A percentile compares a stretch with the other conserved stretches of the same genome.
phyloP scores from a whole-genome alignment of 345 rosid genomes.

The Cochlearia excelsa region DNA sequence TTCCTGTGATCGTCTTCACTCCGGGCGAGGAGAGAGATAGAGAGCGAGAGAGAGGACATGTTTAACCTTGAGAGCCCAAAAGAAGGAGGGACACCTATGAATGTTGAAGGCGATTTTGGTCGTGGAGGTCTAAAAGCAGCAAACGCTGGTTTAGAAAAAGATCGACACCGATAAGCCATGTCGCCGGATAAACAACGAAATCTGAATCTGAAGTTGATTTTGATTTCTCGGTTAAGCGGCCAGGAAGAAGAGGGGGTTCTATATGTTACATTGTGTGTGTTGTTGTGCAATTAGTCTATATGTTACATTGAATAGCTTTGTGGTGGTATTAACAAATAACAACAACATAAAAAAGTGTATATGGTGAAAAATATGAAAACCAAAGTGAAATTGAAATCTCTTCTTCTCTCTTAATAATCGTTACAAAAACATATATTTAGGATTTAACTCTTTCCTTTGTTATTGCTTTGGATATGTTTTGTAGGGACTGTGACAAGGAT shows the following conservation, averaged over 20 bases:
- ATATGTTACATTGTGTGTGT: too few relatives aligned
- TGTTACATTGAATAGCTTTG: slow-evolving; percentile 1
- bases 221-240: slow-evolving; percentile 8
- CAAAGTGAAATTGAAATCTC: neutral
- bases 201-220: slow-evolving; percentile 4
- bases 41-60: neutral
- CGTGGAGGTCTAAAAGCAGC: slow-evolving; percentile 49
- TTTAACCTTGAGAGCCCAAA: slow-evolving; percentile 49
- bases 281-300: neutral
- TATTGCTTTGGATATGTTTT: slow-evolving; percentile 42
- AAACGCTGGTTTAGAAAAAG: slow-evolving; percentile 56
- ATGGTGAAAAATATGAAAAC: too few relatives aligned
- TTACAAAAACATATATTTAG: too few relatives aligned
- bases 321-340: too few relatives aligned
- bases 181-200: slow-evolving; percentile 17
- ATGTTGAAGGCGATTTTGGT: slow-evolving; percentile 44
- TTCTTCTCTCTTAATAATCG: too few relatives aligned
- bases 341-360: too few relatives aligned
- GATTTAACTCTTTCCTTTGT: too few relatives aligned
- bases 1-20: too few relatives aligned
- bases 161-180: slow-evolving; percentile 79
- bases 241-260: slow-evolving; percentile 25
- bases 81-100: slow-evolving; percentile 43
- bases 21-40: neutral
- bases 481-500: slow-evolving; percentile 48